Evolutionary conservation across 768 basidiomycete genomes (phyloP).

Genomic region (Termitomyces sp.): DNA sequence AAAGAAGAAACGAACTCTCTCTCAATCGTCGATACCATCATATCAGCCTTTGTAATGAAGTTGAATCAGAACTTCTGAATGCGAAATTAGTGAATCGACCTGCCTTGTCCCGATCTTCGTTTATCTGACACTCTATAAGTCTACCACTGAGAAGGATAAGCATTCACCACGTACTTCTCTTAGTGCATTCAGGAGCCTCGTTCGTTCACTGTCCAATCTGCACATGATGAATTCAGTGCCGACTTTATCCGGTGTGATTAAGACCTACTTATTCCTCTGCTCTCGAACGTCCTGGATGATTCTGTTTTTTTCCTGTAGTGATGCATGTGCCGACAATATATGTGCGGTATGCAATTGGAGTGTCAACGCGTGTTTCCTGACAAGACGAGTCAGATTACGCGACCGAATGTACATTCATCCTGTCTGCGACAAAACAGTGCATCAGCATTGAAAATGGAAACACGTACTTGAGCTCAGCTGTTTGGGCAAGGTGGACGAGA

Average conservation of each 20-base stretch:
- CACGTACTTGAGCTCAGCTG: conserved; percentile 83
- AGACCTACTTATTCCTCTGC: conserved; percentile 79
- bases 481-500: conserved; percentile 82
- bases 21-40: conserved; percentile 62
- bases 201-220: conserved; percentile 76
- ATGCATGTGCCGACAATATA: conserved; percentile 78
- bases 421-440: neutral
- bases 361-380: conserved; percentile 79
- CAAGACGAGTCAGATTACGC: neutral
- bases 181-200: conserved; percentile 61
- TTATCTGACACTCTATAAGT: conserved; percentile 44
- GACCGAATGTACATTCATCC: neutral
- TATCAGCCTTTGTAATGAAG: conserved; percentile 47
- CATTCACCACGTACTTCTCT: conserved; percentile 49
- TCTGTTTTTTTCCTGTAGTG: conserved; percentile 73
- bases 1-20: conserved; percentile 53
- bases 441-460: conserved; percentile 1
- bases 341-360: conserved; percentile 86
- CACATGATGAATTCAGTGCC: neutral
- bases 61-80: conserved; percentile 3
- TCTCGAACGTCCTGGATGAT: conserved; percentile 79
- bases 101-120: conserved; percentile 78
- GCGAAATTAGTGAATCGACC: conserved; percentile 5
- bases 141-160: neutral
- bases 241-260: neutral